Percentiles rank a stretch among this genome's conserved stretches.
These are phyloP conservation scores for Hypoxylon sp. DNA, from an alignment of 2,329 filamentous ascomycete species.

Conservation along the genomic window DNA sequence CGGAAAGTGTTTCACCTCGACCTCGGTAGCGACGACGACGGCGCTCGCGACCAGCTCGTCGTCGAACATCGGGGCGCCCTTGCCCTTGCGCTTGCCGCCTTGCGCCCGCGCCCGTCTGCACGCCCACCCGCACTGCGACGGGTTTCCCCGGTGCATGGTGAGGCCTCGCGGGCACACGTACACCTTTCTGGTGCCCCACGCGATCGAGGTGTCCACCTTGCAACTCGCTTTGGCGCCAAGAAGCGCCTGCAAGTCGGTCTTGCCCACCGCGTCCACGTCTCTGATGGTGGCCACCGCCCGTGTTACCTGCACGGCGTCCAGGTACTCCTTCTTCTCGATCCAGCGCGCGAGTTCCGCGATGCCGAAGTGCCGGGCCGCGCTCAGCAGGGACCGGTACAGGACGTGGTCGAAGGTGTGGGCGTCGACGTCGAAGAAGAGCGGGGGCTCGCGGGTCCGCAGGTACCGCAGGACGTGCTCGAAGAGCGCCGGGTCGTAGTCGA, in stretches of 20 bases:
- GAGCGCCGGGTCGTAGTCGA: constrained; percentile 53
- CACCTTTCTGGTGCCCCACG: constrained; percentile 52
- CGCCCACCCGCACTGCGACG: constrained; percentile 32
- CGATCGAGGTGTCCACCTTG: constrained; percentile 15
- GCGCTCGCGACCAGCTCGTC: constrained; percentile 13
- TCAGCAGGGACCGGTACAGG: constrained; percentile 50
- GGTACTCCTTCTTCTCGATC: constrained; percentile 47
- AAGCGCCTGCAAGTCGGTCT: no score
- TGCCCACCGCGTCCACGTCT: no score
- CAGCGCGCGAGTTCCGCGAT: constrained; percentile 49
- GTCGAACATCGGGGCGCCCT: no score
- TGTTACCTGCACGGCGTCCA: constrained; percentile 39
- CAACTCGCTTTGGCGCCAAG: not conserved
- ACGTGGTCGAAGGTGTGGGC: constrained; percentile 50
- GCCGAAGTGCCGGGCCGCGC: constrained; percentile 52
- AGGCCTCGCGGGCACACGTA: constrained; percentile 53
- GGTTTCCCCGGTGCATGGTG: constrained; percentile 38
- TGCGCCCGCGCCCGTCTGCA: constrained; percentile 8
- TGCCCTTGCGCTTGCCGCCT: not conserved
- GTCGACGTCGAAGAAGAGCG: constrained; percentile 51
- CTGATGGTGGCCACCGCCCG: constrained; percentile 4
- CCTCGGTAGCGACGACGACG: constrained; percentile 13
- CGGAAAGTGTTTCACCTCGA: constrained; percentile 12
- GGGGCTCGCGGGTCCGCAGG: constrained; percentile 49
- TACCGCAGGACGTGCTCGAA: constrained; percentile 54